phyloP scores from a whole-genome alignment of 1,284 basidiomycete species.

The Agroathelia rolfsii region DNA sequence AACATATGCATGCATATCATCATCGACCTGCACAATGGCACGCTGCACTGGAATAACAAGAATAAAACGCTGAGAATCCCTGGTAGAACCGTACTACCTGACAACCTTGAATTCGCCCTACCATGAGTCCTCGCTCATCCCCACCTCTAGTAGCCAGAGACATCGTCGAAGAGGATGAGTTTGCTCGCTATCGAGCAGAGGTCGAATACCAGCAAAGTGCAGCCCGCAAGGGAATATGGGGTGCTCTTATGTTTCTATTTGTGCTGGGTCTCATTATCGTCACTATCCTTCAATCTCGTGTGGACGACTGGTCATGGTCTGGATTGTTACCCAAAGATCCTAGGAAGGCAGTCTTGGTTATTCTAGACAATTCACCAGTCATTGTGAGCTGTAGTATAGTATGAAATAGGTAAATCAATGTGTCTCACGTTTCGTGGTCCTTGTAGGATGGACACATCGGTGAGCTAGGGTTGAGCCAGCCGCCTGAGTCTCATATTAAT shows the following conservation, averaged over 20 bases:
- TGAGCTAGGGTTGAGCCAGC: constrained; percentile 21
- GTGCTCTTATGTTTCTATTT: constrained; percentile 22
- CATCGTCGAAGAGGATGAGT: too few species aligned
- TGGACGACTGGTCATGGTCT: constrained; percentile 31
- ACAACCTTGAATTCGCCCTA: too few species aligned
- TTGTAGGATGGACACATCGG: constrained; percentile 71
- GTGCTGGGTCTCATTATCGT: constrained; percentile 25
- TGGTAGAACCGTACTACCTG: too few species aligned
- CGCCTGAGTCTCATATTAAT: neutral
- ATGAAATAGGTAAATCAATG: constrained; percentile 3
- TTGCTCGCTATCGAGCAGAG: too few species aligned
- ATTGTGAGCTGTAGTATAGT: constrained; percentile 44
- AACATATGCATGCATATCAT: too few species aligned
- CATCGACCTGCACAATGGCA: too few species aligned
- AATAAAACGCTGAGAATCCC: too few species aligned
- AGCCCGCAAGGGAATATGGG: too few species aligned
- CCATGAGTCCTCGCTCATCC: too few species aligned
- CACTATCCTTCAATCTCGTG: constrained; percentile 25
- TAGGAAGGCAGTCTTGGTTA: constrained; percentile 39
- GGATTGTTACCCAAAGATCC: constrained; percentile 53
- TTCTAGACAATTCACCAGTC: constrained; percentile 54
- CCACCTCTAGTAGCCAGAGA: too few species aligned
- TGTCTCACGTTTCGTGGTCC: constrained; percentile 4
- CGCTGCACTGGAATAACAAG: too few species aligned
- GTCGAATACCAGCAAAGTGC: too few species aligned